Evolutionary conservation across 495 filamentous ascomycete species (phyloP).

Genomic region (Aspergillus steynii): DNA sequence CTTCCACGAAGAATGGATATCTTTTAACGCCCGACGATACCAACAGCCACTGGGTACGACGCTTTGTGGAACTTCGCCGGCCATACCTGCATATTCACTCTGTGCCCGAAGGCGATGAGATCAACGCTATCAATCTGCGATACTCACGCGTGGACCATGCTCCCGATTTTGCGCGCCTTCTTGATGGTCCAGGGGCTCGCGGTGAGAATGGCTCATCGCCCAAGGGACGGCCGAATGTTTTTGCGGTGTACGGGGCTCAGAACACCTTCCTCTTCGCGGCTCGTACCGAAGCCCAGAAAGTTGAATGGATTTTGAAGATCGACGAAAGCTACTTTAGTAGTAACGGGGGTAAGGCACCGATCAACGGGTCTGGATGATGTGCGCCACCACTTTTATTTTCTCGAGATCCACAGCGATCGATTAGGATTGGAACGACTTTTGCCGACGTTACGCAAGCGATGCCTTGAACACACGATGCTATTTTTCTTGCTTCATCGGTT

Average conservation of each 20-base stretch:
- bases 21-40: conserved; percentile 75
- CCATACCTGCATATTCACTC: conserved; percentile 91
- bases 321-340: conserved; percentile 59
- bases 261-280: conserved; percentile 95
- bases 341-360: conserved; percentile 28
- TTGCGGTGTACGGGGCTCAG: conserved; percentile 88
- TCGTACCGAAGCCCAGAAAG: conserved; percentile 81
- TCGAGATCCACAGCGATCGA: background rate
- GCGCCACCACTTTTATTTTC: background rate
- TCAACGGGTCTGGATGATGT: conserved; percentile 22
- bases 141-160: conserved; percentile 84
- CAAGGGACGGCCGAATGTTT: conserved; percentile 68
- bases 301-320: conserved; percentile 90
- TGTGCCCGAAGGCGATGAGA: conserved; percentile 82
- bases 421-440: conserved; percentile 11
- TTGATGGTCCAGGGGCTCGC: conserved; percentile 49
- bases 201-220: conserved; percentile 37
- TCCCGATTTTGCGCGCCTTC: conserved; percentile 79
- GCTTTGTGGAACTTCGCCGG: conserved; percentile 87
- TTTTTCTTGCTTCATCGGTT: background rate
- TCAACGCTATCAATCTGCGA: conserved; percentile 81
- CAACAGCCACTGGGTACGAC: conserved; percentile 76
- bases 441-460: background rate
- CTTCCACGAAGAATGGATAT: conserved; percentile 79
- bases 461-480: background rate